Conservation (phyloP, 495 filamentous ascomycete genomes). For the Sabuloglossum arenarium region DNA sequence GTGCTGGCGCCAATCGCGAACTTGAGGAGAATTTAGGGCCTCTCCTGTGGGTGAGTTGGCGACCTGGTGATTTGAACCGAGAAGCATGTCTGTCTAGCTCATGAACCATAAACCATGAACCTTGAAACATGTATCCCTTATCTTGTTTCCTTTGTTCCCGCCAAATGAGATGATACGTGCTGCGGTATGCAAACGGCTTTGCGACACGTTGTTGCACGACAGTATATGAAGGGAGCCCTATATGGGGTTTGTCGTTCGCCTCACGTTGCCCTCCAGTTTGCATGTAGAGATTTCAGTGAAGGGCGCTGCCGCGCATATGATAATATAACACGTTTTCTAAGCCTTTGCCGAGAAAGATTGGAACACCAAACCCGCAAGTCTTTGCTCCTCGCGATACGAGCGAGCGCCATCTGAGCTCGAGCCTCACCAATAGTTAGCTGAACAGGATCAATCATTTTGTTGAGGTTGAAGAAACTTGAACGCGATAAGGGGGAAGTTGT, state of each 20-base stretch:
- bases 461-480: neutral
- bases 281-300: neutral
- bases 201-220: neutral
- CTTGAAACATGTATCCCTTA: neutral
- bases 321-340: neutral
- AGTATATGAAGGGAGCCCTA: neutral
- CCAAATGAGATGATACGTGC: neutral
- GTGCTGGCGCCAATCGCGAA: constrained; percentile 1
- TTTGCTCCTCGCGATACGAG: neutral
- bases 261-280: neutral
- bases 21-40: neutral
- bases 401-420: neutral
- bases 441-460: neutral
- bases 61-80: neutral
- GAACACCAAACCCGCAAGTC: neutral
- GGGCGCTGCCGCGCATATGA: neutral
- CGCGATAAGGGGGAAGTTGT: neutral
- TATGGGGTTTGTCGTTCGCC: neutral
- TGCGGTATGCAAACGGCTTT: neutral
- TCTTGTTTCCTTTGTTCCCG: neutral
- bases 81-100: neutral
- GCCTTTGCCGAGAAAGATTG: neutral
- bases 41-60: neutral
- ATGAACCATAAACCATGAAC: neutral
- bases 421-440: neutral